phyloP scores from a whole-genome alignment of 2,329 filamentous ascomycete species.

The Drechslerella coelobrocha region DNA sequence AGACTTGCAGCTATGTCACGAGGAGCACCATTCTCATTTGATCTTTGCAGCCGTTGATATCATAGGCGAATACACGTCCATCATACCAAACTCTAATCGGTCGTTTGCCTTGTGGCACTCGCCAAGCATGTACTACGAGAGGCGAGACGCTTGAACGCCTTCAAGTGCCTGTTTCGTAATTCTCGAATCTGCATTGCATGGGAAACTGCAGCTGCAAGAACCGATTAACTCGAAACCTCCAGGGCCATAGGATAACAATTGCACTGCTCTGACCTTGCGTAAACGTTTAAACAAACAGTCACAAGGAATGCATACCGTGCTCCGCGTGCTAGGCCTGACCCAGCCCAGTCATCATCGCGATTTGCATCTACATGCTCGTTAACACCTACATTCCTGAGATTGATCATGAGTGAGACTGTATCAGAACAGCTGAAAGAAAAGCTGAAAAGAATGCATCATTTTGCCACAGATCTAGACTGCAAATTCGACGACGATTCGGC shows the following conservation, averaged over 20 bases:
- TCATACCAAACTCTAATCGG: neutral
- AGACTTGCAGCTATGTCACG: slow-evolving; percentile 27
- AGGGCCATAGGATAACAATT: too few relatives aligned
- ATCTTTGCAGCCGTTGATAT: slow-evolving; percentile 41
- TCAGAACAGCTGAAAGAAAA: too few relatives aligned
- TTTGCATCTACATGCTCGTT: too few relatives aligned
- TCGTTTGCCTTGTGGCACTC: neutral
- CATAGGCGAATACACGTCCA: slow-evolving; percentile 4
- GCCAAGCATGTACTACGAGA: neutral
- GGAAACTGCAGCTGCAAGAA: too few relatives aligned
- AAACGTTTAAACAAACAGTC: too few relatives aligned
- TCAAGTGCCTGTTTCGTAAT: neutral
- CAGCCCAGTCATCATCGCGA: too few relatives aligned
- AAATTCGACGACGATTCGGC: neutral
- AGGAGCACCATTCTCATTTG: slow-evolving; percentile 42
- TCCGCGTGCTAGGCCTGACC: too few relatives aligned
- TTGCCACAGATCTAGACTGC: neutral
- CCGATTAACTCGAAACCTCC: too few relatives aligned
- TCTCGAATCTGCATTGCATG: neutral
- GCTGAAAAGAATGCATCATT: neutral
- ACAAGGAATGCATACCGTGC: too few relatives aligned
- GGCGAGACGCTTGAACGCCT: neutral
- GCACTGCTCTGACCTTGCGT: too few relatives aligned
- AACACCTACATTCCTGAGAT: neutral
- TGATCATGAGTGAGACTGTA: neutral